Percentiles rank a stretch among this genome's conserved stretches.
Conservation (phyloP, 1,284 basidiomycete genomes). For the Somion occarium region DNA sequence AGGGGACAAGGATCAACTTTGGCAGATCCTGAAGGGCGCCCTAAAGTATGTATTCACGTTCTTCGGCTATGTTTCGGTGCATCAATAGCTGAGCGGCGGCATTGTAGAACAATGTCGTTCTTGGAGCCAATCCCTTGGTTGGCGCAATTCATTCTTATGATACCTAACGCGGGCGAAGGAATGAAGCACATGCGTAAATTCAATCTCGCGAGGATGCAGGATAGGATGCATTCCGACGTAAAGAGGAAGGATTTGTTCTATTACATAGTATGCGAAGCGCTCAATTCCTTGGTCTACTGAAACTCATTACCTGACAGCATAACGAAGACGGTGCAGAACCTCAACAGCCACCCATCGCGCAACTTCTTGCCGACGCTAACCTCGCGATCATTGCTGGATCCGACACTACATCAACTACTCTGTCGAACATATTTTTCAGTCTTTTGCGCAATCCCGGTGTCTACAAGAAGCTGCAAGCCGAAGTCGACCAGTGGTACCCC, state of each 20-base stretch:
- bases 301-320: constrained; percentile 27
- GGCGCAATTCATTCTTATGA: not conserved
- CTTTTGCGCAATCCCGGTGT: constrained; percentile 40
- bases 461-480: constrained; percentile 41
- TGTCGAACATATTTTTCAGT: constrained; percentile 42
- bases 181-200: constrained; percentile 18
- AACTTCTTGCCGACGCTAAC: constrained; percentile 40
- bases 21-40: constrained; percentile 11
- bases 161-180: constrained; percentile 4
- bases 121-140: constrained; percentile 12
- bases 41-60: constrained; percentile 30
- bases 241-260: constrained; percentile 15
- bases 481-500: constrained; percentile 38
- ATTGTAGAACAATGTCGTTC: constrained; percentile 1
- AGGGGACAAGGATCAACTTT: constrained; percentile 13
- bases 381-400: constrained; percentile 54
- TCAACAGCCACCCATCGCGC: constrained; percentile 28
- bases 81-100: not conserved
- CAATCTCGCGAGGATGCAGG: constrained; percentile 7
- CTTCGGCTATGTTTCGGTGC: not conserved
- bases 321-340: constrained; percentile 42
- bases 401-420: constrained; percentile 47
- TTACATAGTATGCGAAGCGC: constrained; percentile 13
- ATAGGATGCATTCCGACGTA: constrained; percentile 7
- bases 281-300: not conserved